Evolutionary conservation across 441 rosid genomes (phyloP).

Genomic region (Pelargonium fulgidum): DNA sequence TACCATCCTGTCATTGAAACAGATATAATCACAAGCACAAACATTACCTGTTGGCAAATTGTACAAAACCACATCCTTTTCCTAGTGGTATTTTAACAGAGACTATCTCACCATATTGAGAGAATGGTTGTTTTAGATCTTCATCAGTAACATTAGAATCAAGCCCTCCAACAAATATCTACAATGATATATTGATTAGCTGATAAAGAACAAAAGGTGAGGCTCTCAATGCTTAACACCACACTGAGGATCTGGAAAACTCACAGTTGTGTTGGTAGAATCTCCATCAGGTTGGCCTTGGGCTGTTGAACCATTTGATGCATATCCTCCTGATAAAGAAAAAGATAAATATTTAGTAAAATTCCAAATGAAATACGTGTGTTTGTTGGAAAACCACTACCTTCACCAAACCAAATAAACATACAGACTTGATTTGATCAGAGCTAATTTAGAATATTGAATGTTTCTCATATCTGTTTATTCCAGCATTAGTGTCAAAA

Average conservation of each 20-base stretch:
- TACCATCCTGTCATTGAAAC: background rate
- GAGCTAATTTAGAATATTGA: background rate
- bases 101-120: slow-evolving; percentile 68
- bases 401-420: slow-evolving; percentile 1
- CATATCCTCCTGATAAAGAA: slow-evolving; percentile 47
- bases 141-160: slow-evolving; percentile 77
- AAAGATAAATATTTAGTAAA: background rate
- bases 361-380: no score
- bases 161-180: slow-evolving; percentile 97
- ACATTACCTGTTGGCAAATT: slow-evolving; percentile 67
- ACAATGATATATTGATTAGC: slow-evolving; percentile 22
- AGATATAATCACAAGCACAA: background rate
- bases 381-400: background rate
- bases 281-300: slow-evolving; percentile 63
- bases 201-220: slow-evolving; percentile 20
- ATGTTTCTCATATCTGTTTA: background rate
- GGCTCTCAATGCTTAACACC: slow-evolving; percentile 20
- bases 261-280: slow-evolving; percentile 80
- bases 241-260: slow-evolving; percentile 22
- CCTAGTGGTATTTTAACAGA: slow-evolving; percentile 81
- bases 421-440: background rate
- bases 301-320: slow-evolving; percentile 49
- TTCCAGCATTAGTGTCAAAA: background rate
- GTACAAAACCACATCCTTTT: slow-evolving; percentile 91
- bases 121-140: slow-evolving; percentile 70